Evolutionary conservation across 345 rosid genomes (phyloP).

Genomic region (Salix suchowensis): DNA sequence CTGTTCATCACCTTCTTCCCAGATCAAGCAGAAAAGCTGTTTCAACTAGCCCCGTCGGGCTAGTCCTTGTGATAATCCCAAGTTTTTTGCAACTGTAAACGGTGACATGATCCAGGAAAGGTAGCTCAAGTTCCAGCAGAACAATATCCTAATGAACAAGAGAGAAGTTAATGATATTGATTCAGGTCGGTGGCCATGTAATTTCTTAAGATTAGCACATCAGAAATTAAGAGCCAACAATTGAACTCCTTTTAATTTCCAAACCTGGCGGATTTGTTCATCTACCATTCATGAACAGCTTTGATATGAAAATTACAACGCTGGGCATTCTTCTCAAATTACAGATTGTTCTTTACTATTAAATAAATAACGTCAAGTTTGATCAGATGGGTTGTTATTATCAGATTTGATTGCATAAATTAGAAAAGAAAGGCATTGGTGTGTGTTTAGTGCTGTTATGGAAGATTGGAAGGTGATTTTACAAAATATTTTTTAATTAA

Average conservation of each 20-base stretch:
- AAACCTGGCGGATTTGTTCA: not conserved
- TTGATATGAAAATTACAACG: not conserved
- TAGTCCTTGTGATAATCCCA: conserved; percentile 2
- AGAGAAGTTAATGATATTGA: not conserved
- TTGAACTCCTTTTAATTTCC: not conserved
- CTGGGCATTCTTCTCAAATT: not conserved
- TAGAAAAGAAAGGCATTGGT: too few species aligned
- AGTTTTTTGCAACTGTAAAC: conserved; percentile 17
- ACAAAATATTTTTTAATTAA: too few species aligned
- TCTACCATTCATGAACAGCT: not conserved
- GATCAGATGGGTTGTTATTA: too few species aligned
- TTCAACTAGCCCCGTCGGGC: conserved; percentile 46
- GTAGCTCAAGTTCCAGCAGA: not conserved
- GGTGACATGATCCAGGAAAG: not conserved
- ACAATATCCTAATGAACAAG: not conserved
- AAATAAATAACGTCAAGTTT: too few species aligned
- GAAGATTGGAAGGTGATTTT: too few species aligned
- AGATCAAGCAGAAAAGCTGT: conserved; percentile 80
- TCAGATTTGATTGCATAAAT: too few species aligned
- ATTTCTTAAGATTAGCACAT: not conserved
- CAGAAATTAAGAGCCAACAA: not conserved
- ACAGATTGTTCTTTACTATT: too few species aligned
- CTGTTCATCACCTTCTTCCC: conserved; percentile 84
- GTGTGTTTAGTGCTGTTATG: too few species aligned
- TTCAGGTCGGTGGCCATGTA: not conserved